A percentile compares a stretch with the other conserved stretches of the same genome.
Evolutionary conservation across 441 rosid species (phyloP).

Genomic region (Syzygium malaccense): DNA sequence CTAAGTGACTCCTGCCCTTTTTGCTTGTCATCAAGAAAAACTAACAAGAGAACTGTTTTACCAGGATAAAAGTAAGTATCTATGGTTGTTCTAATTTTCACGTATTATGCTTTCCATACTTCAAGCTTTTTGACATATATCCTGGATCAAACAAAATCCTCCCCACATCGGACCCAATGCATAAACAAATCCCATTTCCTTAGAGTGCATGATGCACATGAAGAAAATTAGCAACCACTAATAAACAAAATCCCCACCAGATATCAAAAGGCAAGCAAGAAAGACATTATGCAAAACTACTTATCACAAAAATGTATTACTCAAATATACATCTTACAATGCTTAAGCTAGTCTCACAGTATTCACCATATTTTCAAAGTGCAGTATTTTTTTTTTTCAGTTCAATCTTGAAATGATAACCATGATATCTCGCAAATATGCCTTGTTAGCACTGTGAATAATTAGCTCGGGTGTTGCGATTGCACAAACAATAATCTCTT

Average conservation of each 20-base stretch:
- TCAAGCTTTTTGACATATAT: neutral
- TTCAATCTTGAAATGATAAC: neutral
- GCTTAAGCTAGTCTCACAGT: neutral
- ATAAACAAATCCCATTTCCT: neutral
- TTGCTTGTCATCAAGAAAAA: neutral
- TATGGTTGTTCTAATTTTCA: neutral
- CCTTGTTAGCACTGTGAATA: neutral
- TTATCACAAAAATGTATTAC: neutral
- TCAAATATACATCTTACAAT: neutral
- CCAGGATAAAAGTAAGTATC: neutral
- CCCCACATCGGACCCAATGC: neutral
- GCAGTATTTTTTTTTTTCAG: neutral
- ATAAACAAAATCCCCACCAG: neutral
- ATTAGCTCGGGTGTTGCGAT: neutral
- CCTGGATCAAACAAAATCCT: neutral
- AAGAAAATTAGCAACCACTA: neutral
- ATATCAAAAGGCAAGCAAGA: neutral
- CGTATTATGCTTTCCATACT: neutral
- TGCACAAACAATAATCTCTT: neutral
- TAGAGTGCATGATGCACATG: neutral
- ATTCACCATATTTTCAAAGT: neutral
- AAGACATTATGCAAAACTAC: neutral
- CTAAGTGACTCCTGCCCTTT: neutral
- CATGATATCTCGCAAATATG: neutral
- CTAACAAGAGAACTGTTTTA: neutral